Conservation (phyloP, 192 early-diverging fungal species). For the Allomyces arbusculus region DNA sequence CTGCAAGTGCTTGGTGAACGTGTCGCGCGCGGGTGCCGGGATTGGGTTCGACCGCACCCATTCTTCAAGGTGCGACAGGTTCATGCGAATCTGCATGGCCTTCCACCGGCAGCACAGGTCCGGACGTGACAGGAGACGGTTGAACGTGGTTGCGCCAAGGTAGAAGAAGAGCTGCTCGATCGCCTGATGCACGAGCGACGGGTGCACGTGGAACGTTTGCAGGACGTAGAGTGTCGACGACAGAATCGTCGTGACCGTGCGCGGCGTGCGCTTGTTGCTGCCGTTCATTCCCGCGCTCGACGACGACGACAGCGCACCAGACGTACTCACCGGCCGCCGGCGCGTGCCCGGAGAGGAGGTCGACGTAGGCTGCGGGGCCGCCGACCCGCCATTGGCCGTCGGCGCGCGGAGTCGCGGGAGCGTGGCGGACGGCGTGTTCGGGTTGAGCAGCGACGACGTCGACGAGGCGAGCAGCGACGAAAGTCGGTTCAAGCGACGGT, state of each 20-base stretch:
- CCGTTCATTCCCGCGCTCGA: neutral
- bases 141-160: slow-evolving; percentile 58
- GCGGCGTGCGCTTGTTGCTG: slow-evolving; percentile 19
- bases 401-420: no score
- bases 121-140: slow-evolving; percentile 57
- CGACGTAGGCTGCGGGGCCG: no score
- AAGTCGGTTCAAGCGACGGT: neutral
- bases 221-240: slow-evolving; percentile 44
- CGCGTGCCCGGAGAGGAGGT: neutral
- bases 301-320: no score
- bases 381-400: no score
- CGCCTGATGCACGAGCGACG: slow-evolving; percentile 43
- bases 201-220: slow-evolving; percentile 56
- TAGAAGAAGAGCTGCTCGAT: slow-evolving; percentile 59
- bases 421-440: no score
- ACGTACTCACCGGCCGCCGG: neutral
- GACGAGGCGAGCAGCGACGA: neutral
- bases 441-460: neutral
- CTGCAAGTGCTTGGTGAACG: slow-evolving; percentile 19
- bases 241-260: slow-evolving; percentile 49
- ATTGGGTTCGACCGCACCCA: slow-evolving; percentile 53
- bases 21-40: slow-evolving; percentile 13
- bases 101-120: slow-evolving; percentile 54
- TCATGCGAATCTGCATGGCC: slow-evolving; percentile 69
- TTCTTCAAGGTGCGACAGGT: slow-evolving; percentile 55